Conservation (phyloP, 768 basidiomycete species). For the Leccinellum albellum region DNA sequence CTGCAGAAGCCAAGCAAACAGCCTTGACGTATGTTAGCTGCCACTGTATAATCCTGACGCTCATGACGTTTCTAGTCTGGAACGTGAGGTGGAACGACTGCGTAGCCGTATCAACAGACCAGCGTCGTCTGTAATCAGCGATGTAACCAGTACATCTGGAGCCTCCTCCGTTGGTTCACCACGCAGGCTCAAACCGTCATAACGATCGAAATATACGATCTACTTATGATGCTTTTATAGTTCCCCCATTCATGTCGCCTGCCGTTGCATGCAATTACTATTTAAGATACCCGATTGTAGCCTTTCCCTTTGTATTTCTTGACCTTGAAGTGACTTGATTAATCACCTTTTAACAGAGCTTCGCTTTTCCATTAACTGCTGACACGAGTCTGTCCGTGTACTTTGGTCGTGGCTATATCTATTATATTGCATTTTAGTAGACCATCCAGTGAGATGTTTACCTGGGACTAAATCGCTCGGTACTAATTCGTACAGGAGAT, state of each 20-base stretch:
- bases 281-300: constrained; percentile 23
- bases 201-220: constrained; percentile 1
- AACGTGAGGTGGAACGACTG: constrained; percentile 66
- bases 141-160: constrained; percentile 15
- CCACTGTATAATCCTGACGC: not conserved
- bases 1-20: constrained; percentile 67
- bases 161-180: constrained; percentile 29
- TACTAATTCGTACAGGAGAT: too few species aligned
- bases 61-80: constrained; percentile 40
- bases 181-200: constrained; percentile 24
- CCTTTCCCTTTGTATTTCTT: constrained; percentile 1
- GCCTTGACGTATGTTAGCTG: constrained; percentile 52
- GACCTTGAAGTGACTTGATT: not conserved
- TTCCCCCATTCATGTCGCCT: not conserved
- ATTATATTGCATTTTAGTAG: not conserved
- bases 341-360: not conserved
- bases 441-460: not conserved
- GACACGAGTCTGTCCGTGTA: not conserved
- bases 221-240: not conserved
- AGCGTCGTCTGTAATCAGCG: constrained; percentile 35
- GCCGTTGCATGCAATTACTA: constrained; percentile 11
- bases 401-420: not conserved
- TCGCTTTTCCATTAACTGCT: not conserved
- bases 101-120: constrained; percentile 63
- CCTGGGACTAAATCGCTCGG: too few species aligned